A percentile compares a stretch with the other conserved stretches of the same genome.
These are phyloP conservation scores for Scleroderma bovista DNA, from an alignment of 768 basidiomycete genomes.

Conservation along the genomic window DNA sequence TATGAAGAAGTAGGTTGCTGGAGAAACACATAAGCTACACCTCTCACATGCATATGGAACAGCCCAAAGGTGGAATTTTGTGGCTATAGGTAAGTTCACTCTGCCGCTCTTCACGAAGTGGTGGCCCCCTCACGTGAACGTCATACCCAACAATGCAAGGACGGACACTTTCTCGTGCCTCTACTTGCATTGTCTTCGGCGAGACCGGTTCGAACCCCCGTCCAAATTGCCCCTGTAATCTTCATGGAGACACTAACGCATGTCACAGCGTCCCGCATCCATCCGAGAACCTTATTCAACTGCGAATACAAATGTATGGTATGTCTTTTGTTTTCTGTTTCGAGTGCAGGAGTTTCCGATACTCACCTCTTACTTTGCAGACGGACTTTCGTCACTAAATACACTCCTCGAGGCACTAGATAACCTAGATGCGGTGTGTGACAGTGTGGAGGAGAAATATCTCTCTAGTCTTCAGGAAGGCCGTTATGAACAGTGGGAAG, in stretches of 20 bases:
- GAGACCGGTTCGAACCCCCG: background rate
- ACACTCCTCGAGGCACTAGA: constrained; percentile 73
- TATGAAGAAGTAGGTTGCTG: constrained; percentile 86
- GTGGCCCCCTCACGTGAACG: background rate
- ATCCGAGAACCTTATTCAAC: constrained; percentile 91
- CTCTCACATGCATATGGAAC: constrained; percentile 1
- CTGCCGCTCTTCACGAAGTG: background rate
- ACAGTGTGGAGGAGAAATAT: constrained; percentile 66
- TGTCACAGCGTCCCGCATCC: constrained; percentile 68
- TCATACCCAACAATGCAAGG: background rate
- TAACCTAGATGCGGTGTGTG: constrained; percentile 74
- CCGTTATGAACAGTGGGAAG: constrained; percentile 62
- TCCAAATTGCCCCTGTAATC: background rate
- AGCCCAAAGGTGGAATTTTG: constrained; percentile 96
- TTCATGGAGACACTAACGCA: background rate
- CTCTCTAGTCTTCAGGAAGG: constrained; percentile 48
- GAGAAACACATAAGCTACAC: background rate
- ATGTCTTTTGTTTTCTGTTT: constrained; percentile 27
- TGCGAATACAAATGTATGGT: constrained; percentile 99
- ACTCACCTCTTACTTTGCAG: constrained; percentile 39
- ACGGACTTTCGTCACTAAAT: constrained; percentile 78
- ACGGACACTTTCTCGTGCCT: background rate
- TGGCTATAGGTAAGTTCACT: constrained; percentile 75
- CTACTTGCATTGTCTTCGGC: constrained; percentile 12
- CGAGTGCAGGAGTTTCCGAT: background rate